Conservation (phyloP, 2,329 filamentous ascomycete genomes). For the Aspergillus quadricinctus region DNA sequence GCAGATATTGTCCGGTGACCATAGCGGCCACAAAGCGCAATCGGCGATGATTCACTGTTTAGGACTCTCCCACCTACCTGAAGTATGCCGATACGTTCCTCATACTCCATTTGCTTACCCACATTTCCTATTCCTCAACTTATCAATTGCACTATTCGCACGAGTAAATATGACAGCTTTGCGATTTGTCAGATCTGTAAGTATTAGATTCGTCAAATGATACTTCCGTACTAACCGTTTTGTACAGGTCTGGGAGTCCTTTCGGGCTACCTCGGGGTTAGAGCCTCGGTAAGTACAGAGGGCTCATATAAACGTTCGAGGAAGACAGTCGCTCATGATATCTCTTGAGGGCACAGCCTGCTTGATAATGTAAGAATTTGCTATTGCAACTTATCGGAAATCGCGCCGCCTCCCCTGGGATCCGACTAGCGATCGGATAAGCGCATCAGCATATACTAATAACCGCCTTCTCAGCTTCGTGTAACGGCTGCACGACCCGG, state of each 20-base stretch:
- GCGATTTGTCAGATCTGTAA: conserved; percentile 62
- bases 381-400: background rate
- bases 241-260: conserved; percentile 73
- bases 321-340: conserved; percentile 6
- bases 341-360: conserved; percentile 17
- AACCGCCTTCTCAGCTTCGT: conserved; percentile 45
- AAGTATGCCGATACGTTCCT: background rate
- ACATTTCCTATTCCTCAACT: background rate
- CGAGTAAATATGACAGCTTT: conserved; percentile 47
- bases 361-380: conserved; percentile 38
- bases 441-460: conserved; percentile 6
- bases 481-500: conserved; percentile 59
- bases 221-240: conserved; percentile 14
- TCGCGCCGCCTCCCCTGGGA: background rate
- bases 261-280: conserved; percentile 77
- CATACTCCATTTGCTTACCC: conserved; percentile 3
- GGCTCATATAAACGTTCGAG: background rate
- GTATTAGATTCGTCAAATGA: conserved; percentile 17
- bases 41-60: conserved; percentile 20
- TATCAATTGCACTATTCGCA: background rate
- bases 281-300: conserved; percentile 68
- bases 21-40: conserved; percentile 26
- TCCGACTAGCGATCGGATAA: background rate
- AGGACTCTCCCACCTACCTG: background rate
- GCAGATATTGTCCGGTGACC: conserved; percentile 22